phyloP scores from a whole-genome alignment of 768 basidiomycete species.

The Fomitopsis pulvina region DNA sequence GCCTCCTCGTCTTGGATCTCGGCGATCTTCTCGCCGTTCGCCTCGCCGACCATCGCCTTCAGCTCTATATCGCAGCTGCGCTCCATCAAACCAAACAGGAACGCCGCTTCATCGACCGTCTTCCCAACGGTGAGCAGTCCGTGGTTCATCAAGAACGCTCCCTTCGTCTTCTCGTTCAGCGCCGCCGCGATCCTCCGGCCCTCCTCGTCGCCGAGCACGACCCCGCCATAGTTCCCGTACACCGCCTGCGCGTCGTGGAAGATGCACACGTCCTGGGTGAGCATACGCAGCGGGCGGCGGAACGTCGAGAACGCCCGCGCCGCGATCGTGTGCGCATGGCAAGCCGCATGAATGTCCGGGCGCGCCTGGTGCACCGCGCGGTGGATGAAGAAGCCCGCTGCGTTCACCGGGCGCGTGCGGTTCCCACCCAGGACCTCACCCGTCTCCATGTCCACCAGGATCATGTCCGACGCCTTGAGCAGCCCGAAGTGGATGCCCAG shows the following conservation, averaged over 20 bases:
- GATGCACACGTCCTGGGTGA: constrained; percentile 29
- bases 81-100: constrained; percentile 15
- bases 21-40: constrained; percentile 9
- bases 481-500: constrained; percentile 40
- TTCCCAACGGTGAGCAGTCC: constrained; percentile 11
- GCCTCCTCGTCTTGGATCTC: constrained; percentile 20
- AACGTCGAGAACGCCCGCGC: constrained; percentile 34
- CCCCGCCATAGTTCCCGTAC: constrained; percentile 27
- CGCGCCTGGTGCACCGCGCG: constrained; percentile 28
- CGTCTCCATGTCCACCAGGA: constrained; percentile 38
- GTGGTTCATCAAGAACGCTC: constrained; percentile 3
- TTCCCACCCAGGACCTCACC: constrained; percentile 27
- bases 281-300: constrained; percentile 24
- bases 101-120: constrained; percentile 11
- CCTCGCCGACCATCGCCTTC: constrained; percentile 17
- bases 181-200: constrained; percentile 24
- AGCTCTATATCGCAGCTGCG: constrained; percentile 22
- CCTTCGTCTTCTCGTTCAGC: constrained; percentile 11
- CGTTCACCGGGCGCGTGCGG: constrained; percentile 28
- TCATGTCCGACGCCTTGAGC: constrained; percentile 37
- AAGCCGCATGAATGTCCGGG: constrained; percentile 29
- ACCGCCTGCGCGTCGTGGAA: constrained; percentile 27
- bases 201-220: constrained; percentile 29
- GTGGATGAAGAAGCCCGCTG: constrained; percentile 33
- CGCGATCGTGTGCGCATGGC: constrained; percentile 28